Base-by-base conservation (phyloP, 2,329 filamentous ascomycete species). In the Phaeosphaeriaceae sp. region DNA sequence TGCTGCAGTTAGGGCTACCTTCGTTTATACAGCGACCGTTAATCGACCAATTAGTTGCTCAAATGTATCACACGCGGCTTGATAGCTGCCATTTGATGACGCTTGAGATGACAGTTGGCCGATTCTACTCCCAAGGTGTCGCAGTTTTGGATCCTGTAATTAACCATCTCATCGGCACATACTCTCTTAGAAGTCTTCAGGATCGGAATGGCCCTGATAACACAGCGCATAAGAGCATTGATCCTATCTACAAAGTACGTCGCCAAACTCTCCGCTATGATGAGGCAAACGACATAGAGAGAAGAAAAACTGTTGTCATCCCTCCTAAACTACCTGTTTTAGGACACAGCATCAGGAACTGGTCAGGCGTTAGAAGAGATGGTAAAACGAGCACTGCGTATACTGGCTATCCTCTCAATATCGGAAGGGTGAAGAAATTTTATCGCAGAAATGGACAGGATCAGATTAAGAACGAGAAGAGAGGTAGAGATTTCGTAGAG, bases 61-160 rank as follows among this genome's bases (percentile, higher is more conserved):
- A 63, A 17, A 58, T 63, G 54, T 52, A 56, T 42, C n/a, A 49
- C 17, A 54, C 34, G 2, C 23, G 34, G 0, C 45, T 59, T 6
- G 33, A 17, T 1, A 28, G 36, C 2, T 59, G 54, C 28, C 46
- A 63, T n/a, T 51, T 65, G 6, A 48, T 52, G 6, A 37, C 49
- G 1, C 11, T 62, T 6, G 62, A 65, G 39, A 51, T 55, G 8
- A 62, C 58, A 2, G 21, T 65, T 11, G 52, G 50, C 0, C 54
- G 62, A 12, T 51, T 63, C 15, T 30, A 63, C 32, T 46, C 56
- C 1, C 30, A 36, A 3, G 45, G 46, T 8, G 28, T 62, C n/a
- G 34, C 54, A 15, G 32, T 62, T 13, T 50, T 63, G 12, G 62
- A 65, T 32, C 58, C 60, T 8, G 58, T 65, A 7, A 21, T 65